Evolutionary conservation across 1,139 yeast species (phyloP), one percentile per base, ranked within the genome.

Genomic region (Geotrichum fermentans): DNA sequence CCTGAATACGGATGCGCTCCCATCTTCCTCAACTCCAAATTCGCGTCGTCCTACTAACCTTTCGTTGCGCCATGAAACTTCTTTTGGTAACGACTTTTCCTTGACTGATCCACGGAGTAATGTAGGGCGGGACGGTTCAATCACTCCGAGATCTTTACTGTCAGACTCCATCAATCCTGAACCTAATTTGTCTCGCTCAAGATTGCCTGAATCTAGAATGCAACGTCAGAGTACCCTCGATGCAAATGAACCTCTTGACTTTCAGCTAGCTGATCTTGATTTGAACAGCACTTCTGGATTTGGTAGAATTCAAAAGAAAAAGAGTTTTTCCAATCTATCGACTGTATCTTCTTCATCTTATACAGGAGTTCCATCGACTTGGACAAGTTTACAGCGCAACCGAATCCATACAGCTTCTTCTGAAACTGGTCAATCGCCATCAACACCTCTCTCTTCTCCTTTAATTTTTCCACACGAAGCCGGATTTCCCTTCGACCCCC

Each of bases 381-480:
- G 44, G 35, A 44, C 51, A 1, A 51, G 53, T 36, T 24, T 51
- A 16, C 53, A 51, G 30, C 40, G 51, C 13, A 51, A 51, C 17
- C 30, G 51, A 14, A 45, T 51, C 8, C 50, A 48, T n/a, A 38
- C 47, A n/a, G 29, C 51, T 29, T 29, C 46, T 14, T 22, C 49
- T 1, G 51, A 47, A 17, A 33, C 30, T 26, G 22, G 36, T 7
- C 47, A 41, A 17, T 61, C 65, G 1, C 64, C 65, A 8, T 55
- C 58, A 24, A 57, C 66, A 2, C 64, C 65, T 2, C 57, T 56
- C 20, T 53, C 63, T 11, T 63, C 67, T 1, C 67, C 67, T 1
- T 41, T 61, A 35, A 41, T 63, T 18, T 54, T 54, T 34, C 65
- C 68, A 4, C 56, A 60, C 29, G 66, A 62, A n/a, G 51, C 46